Conservation (phyloP, 2,329 filamentous ascomycete species). For the Aspergillus tanneri region DNA sequence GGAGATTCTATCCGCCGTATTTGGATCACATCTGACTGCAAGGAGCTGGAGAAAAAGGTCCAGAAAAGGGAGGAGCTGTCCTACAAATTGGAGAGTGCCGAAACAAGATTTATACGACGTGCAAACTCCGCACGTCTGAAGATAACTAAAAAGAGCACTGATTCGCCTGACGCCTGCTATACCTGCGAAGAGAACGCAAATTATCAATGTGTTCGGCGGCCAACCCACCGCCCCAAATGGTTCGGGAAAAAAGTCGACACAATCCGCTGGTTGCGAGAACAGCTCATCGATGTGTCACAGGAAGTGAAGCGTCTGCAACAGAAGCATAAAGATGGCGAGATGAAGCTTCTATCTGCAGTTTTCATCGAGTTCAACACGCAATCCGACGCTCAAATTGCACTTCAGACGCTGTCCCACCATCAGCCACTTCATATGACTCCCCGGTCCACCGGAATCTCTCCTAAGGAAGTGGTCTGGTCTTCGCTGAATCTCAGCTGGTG, state of each 20-base stretch:
- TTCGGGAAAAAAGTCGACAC: conserved; percentile 85
- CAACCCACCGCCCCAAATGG: conserved; percentile 68
- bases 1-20: conserved; percentile 75
- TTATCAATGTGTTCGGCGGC: conserved; percentile 55
- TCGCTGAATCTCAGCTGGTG: conserved; percentile 80
- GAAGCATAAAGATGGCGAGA: conserved; percentile 62
- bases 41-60: conserved; percentile 74
- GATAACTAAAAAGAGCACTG: conserved; percentile 43
- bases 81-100: conserved; percentile 77
- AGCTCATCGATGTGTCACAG: conserved; percentile 70
- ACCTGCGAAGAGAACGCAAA: conserved; percentile 31
- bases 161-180: conserved; percentile 22
- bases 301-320: conserved; percentile 66
- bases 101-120: conserved; percentile 77
- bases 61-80: conserved; percentile 75
- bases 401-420: conserved; percentile 81
- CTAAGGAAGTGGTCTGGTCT: conserved; percentile 84
- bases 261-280: conserved; percentile 77
- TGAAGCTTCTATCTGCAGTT: conserved; percentile 68
- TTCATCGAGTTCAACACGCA: conserved; percentile 88
- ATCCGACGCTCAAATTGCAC: conserved; percentile 78
- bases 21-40: conserved; percentile 78
- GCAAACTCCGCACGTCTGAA: conserved; percentile 71
- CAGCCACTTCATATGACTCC: conserved; percentile 83
- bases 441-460: conserved; percentile 79